These are phyloP conservation scores for Populus alba DNA, from an alignment of 345 rosid genomes.

Conservation along the genomic window DNA sequence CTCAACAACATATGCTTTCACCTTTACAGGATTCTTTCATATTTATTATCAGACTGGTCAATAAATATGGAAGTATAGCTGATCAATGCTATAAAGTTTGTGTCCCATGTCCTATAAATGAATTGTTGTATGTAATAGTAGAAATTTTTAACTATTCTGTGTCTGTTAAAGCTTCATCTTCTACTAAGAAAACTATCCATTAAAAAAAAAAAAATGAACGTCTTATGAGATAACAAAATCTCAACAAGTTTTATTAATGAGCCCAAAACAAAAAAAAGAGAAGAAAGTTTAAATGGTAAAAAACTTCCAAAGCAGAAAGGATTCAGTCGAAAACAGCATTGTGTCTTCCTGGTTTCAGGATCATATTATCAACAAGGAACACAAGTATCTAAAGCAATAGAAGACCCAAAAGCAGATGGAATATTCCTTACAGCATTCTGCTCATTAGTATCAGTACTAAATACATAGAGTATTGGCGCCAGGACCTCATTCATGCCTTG, in stretches of 20 bases:
- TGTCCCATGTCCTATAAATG: background rate
- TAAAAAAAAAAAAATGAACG: background rate
- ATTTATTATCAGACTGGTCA: background rate
- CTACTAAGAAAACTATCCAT: background rate
- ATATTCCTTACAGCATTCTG: slow-evolving; percentile 51
- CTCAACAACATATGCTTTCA: background rate
- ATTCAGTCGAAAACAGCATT: background rate
- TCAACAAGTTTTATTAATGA: background rate
- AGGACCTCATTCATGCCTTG: slow-evolving; percentile 87
- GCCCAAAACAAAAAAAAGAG: background rate
- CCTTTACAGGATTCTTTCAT: background rate
- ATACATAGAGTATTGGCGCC: slow-evolving; percentile 65
- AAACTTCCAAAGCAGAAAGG: background rate
- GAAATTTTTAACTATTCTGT: background rate
- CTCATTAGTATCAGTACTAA: slow-evolving; percentile 51
- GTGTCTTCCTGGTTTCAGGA: background rate
- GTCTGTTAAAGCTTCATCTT: background rate
- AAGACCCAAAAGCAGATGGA: background rate
- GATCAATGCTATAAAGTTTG: background rate
- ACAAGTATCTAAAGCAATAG: background rate
- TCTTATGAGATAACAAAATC: background rate
- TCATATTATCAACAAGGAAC: background rate
- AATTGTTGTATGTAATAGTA: background rate
- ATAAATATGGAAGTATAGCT: background rate
- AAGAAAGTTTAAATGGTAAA: background rate